These are phyloP conservation scores for Nothophytophthora sp. DNA, from an alignment of 352 stramenopile genomes.

Conservation along the genomic window DNA sequence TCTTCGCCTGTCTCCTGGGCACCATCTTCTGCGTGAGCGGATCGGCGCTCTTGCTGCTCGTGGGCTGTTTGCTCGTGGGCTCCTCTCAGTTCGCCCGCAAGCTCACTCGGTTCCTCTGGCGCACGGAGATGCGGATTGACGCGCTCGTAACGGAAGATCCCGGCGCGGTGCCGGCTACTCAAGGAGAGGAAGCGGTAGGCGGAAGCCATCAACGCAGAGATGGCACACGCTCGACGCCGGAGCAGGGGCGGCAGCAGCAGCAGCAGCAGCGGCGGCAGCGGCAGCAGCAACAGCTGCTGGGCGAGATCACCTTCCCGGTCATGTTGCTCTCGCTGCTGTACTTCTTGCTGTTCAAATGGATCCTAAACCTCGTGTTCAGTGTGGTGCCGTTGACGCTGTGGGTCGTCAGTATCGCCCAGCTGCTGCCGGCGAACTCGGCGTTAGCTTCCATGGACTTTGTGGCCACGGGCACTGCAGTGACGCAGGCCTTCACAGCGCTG, in stretches of 20 bases:
- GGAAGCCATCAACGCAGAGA: constrained; percentile 9
- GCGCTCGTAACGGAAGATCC: constrained; percentile 19
- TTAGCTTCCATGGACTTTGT: constrained; percentile 20
- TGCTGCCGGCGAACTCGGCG: constrained; percentile 26
- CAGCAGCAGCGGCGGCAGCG: constrained; percentile 3
- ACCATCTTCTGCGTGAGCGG: constrained; percentile 40
- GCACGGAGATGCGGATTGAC: constrained; percentile 59
- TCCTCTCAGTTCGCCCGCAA: constrained; percentile 39
- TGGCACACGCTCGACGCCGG: neutral
- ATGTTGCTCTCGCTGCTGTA: constrained; percentile 72
- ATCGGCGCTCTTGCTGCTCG: constrained; percentile 34
- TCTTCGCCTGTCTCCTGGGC: constrained; percentile 40
- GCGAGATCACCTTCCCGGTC: constrained; percentile 55
- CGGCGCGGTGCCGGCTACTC: neutral
- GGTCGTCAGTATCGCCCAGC: constrained; percentile 38
- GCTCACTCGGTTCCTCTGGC: constrained; percentile 59
- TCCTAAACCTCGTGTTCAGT: constrained; percentile 62
- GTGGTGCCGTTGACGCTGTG: constrained; percentile 48
- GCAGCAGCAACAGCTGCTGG: constrained; percentile 6
- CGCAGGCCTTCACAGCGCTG: constrained; percentile 42
- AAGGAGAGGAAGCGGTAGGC: neutral
- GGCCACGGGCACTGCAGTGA: constrained; percentile 6
- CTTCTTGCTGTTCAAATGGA: constrained; percentile 69
- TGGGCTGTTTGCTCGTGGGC: constrained; percentile 52
- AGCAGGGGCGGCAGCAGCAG: neutral